Evolutionary conservation across 139 green algal genomes (phyloP), one percentile per base, ranked within the genome.

Genomic region (Coelastrella sp.): DNA sequence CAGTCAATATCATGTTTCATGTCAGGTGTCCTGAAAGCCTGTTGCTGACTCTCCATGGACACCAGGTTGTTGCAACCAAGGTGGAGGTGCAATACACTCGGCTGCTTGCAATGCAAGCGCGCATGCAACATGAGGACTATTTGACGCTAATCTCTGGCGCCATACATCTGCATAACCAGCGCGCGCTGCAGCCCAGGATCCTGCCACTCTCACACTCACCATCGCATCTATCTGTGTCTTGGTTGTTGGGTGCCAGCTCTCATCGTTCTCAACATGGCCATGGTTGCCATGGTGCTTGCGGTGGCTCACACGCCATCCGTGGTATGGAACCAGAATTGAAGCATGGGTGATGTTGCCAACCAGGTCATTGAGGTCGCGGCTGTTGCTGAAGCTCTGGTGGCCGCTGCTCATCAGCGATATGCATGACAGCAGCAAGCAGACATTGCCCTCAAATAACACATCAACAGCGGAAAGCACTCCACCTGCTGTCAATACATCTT

Each of bases 241-340:
- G 49, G 93, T 93, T 19, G 96, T 93, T 9, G 97, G 97, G 93
- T 97, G 91, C 97, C 97, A 99, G 8, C 95, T 98, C 95, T 99
- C 97, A 82, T 99, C 97, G 83, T 98, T 99, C 94, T 99, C 97
- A 17, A 99, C 96, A 90, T 99, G 97, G 63, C 97, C 97, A 66
- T 98, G 97, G 94, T 99, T 99, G 35, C 87, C 87, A 58, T 91
- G 87, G 78, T 91, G 87, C 87, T 86, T 91, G 87, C 87, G 87
- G 79, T 91, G 87, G 65, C 87, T 91, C 56, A 91, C 49, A 81
- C 87, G 87, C 87, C 87, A 91, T 66, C 87, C 82, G 49, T 99
- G 97, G 95, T 98, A 99, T 12, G 97, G 97, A 82, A 99, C 97
- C 90, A 99, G 94, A 92, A 99, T 99, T 87, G 94, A 96, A 7